Evolutionary conservation across 2,329 filamentous ascomycete genomes (phyloP), one percentile per base, ranked within the genome.

Genomic region (Pseudogymnoascus verrucosus): DNA sequence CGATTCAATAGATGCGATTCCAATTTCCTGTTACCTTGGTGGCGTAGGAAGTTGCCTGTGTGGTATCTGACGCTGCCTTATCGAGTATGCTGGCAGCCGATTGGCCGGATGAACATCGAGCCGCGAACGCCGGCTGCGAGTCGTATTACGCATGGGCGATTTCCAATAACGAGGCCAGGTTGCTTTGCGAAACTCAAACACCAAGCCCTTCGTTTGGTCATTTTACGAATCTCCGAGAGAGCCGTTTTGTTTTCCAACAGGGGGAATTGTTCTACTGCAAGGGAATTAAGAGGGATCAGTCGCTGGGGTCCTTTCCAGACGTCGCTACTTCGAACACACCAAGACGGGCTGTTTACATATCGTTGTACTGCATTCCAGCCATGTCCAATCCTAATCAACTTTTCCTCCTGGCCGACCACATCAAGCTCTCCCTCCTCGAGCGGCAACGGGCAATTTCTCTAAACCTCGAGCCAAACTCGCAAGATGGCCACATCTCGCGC

Each of bases 401-500:
- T 69, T 91, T 93, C 75, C 88, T 98, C 62, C 86, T 98, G 64
- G 91, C 93, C 72, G 95, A 99, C 78, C 93, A 98, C 77, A 90
- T 98, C 81, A 97, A 98, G 78, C 85, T 98, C 66, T 96, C 93
- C 12, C 83, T 99, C 14, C 86, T 98, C 26, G 95, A 98, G 79
- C 87, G 93, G 64, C 89, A 96, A 78, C 88, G 93, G 64, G 91
- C 93, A 60, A 86, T 91, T 71, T 89, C 87, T 12, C 83, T 96
- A 51, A 87, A 91, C 69, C 84, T 96, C 63, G 85, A 91, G 65
- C 85, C 72, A 40, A 74, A 70, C 14, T 86, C 88, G 19, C 91
- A 96, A 76, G 92, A 97, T 78, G 89, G 89, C 42, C 90, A 96
- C 75, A 93, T 98, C 69, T 89, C 90, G 14, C 85, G 91, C 62